Evolutionary conservation across 352 stramenopile genomes (phyloP).

Genomic region (Phytophthora agathidicida): DNA sequence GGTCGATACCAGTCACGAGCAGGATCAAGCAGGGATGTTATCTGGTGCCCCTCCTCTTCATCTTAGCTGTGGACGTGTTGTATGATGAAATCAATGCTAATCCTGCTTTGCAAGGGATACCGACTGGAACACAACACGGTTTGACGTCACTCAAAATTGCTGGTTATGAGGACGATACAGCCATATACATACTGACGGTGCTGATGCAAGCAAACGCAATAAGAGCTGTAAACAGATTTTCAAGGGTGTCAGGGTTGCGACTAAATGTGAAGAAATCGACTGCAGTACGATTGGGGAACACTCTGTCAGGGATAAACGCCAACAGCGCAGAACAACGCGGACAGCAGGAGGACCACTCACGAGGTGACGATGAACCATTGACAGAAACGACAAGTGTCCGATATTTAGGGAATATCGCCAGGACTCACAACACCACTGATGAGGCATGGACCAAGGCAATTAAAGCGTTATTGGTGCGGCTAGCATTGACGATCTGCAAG

Average conservation of each 20-base stretch:
- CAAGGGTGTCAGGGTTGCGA: not conserved
- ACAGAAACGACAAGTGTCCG: not conserved
- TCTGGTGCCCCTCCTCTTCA: slow-evolving; percentile 1
- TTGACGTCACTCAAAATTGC: not conserved
- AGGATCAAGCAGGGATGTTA: slow-evolving; percentile 7
- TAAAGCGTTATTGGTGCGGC: not conserved
- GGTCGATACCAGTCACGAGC: not conserved
- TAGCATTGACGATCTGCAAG: not conserved
- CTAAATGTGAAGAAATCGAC: slow-evolving; percentile 1
- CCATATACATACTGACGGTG: not conserved
- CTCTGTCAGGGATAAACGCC: too few relatives aligned
- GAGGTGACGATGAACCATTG: not conserved
- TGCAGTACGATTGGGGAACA: not conserved
- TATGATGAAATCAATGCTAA: not conserved
- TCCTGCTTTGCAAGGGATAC: not conserved
- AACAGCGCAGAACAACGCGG: not conserved
- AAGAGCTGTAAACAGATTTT: not conserved
- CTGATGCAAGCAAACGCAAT: not conserved
- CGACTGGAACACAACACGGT: not conserved
- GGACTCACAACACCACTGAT: not conserved
- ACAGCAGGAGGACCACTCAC: not conserved
- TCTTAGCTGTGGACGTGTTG: not conserved
- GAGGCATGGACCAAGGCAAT: not conserved
- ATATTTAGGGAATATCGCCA: not conserved
- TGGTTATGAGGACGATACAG: slow-evolving; percentile 8